A percentile compares a stretch with the other conserved stretches of the same genome.
phyloP scores from a whole-genome alignment of 2,329 filamentous ascomycete genomes.

The Thermochaetoides dissita region DNA sequence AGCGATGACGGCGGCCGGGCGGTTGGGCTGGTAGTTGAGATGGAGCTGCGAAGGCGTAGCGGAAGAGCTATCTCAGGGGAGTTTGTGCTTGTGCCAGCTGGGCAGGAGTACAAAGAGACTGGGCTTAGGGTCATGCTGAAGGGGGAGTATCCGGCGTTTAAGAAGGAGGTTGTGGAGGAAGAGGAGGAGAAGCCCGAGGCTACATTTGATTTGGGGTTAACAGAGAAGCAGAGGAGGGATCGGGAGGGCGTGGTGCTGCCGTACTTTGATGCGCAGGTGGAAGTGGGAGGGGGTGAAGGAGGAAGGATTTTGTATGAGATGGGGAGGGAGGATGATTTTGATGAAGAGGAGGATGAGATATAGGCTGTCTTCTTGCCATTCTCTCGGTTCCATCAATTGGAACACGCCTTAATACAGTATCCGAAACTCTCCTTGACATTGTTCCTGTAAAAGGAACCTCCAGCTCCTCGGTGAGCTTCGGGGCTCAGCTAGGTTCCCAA shows the following conservation, averaged over 20 bases:
- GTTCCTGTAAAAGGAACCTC: too few relatives aligned
- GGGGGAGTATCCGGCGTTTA: slow-evolving; percentile 63
- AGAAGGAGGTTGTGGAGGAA: slow-evolving; percentile 23
- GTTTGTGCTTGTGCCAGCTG: slow-evolving; percentile 34
- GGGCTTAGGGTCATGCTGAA: slow-evolving; percentile 39
- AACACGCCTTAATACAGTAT: too few relatives aligned
- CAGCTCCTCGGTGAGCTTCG: too few relatives aligned
- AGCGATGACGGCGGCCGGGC: slow-evolving; percentile 14
- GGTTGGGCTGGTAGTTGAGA: slow-evolving; percentile 57
- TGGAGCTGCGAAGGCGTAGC: slow-evolving; percentile 76
- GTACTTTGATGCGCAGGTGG: slow-evolving; percentile 91
- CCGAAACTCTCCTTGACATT: too few relatives aligned
- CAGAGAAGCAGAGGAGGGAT: slow-evolving; percentile 77
- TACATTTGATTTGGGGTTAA: slow-evolving; percentile 77
- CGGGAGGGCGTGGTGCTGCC: slow-evolving; percentile 82
- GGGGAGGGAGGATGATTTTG: slow-evolving; percentile 87
- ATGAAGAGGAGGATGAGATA: slow-evolving; percentile 61
- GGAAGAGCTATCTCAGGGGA: slow-evolving; percentile 62
- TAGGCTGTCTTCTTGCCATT: background rate
- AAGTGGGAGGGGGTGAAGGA: slow-evolving; percentile 64
- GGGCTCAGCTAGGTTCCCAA: too few relatives aligned
- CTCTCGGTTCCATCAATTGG: too few relatives aligned
- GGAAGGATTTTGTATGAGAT: slow-evolving; percentile 94
- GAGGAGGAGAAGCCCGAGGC: slow-evolving; percentile 48
- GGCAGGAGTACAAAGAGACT: background rate